phyloP scores from a whole-genome alignment of 495 filamentous ascomycete genomes.

The Tetracladium setigerum region DNA sequence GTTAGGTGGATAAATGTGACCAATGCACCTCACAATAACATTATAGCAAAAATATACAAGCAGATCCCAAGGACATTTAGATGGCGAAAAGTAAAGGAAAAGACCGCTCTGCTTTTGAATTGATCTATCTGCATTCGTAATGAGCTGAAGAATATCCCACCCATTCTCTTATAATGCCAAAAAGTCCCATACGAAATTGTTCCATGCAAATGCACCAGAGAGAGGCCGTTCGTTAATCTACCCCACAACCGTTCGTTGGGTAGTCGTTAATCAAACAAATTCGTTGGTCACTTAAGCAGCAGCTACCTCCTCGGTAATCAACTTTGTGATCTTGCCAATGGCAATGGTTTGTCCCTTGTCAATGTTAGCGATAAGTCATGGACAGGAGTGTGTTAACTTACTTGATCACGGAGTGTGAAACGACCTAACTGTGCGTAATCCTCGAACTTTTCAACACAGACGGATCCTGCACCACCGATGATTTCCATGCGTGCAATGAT shows the following conservation, averaged over 20 bases:
- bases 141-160: neutral
- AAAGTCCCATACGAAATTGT: neutral
- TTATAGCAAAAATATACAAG: too few species aligned
- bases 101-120: neutral
- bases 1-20: neutral
- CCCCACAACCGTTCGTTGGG: neutral
- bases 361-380: constrained; percentile 6
- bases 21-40: too few species aligned
- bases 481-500: constrained; percentile 92
- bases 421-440: constrained; percentile 91
- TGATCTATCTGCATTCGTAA: neutral
- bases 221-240: neutral
- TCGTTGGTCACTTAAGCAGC: constrained; percentile 5
- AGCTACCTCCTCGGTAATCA: constrained; percentile 28
- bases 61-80: too few species aligned
- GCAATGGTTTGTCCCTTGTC: constrained; percentile 86
- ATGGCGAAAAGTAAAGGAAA: too few species aligned
- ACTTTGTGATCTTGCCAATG: constrained; percentile 92
- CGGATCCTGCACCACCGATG: constrained; percentile 70
- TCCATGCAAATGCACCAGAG: constrained; percentile 5
- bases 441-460: constrained; percentile 89
- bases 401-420: constrained; percentile 92
- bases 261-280: constrained; percentile 9
- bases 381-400: constrained; percentile 26
- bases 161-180: neutral